These are phyloP conservation scores for Rhodotorula babjevae DNA, from an alignment of 768 basidiomycete genomes.

Conservation along the genomic window DNA sequence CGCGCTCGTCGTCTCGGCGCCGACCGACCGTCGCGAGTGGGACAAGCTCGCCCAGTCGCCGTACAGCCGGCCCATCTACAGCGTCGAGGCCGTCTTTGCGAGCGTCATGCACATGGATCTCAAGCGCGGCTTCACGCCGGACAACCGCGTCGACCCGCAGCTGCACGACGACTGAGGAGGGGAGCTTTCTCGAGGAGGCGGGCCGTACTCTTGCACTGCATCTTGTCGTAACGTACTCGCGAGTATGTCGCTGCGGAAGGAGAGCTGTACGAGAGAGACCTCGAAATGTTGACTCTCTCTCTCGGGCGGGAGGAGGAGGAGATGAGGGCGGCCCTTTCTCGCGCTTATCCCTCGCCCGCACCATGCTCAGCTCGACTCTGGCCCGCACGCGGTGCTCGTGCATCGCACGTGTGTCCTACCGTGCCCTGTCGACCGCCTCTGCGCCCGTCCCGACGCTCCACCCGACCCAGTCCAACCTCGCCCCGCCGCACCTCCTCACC, in stretches of 20 bases:
- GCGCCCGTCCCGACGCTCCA: constrained; percentile 27
- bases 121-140: constrained; percentile 3
- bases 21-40: constrained; percentile 19
- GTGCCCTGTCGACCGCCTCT: constrained; percentile 20
- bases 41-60: constrained; percentile 13
- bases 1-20: constrained; percentile 15
- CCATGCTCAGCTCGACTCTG: not conserved
- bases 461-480: constrained; percentile 26
- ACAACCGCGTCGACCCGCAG: constrained; percentile 12
- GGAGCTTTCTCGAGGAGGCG: not conserved
- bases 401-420: not conserved
- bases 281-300: not conserved
- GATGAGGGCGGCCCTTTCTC: not conserved
- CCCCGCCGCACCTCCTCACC: constrained; percentile 70
- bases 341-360: not conserved
- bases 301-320: not conserved
- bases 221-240: not conserved
- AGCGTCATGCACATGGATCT: constrained; percentile 17
- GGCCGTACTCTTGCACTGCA: not conserved
- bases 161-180: constrained; percentile 1
- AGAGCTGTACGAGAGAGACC: no score
- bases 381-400: constrained; percentile 15
- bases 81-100: constrained; percentile 29
- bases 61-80: constrained; percentile 15
- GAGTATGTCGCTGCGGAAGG: not conserved